Percentiles rank a stretch among this genome's conserved stretches.
Evolutionary conservation across 805 yeast genomes (phyloP).

Genomic region (Starmerella floris): DNA sequence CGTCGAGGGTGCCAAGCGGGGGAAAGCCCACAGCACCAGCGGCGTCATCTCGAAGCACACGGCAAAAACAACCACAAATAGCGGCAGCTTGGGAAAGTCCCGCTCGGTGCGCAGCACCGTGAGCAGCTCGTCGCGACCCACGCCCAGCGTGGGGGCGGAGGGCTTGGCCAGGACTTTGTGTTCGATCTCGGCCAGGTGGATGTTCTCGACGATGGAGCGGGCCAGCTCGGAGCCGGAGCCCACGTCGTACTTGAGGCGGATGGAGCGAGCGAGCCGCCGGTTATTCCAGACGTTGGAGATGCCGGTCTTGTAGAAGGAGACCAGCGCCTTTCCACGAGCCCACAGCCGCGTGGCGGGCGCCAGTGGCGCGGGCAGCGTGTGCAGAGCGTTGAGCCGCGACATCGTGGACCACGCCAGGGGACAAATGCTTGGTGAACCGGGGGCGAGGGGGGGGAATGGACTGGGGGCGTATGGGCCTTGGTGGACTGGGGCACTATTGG

Average conservation of each 20-base stretch:
- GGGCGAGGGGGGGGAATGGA: too few species aligned
- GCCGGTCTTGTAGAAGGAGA: conserved; percentile 36
- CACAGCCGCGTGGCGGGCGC: conserved; percentile 14
- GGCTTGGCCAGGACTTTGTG: not conserved
- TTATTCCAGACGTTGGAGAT: conserved; percentile 38
- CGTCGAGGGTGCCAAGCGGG: conserved; percentile 48
- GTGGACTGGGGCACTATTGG: too few species aligned
- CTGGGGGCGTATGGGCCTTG: too few species aligned
- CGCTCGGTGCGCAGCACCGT: conserved; percentile 37
- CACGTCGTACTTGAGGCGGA: conserved; percentile 17
- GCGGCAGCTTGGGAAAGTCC: conserved; percentile 43
- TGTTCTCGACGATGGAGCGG: conserved; percentile 14
- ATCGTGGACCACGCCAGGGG: too few species aligned
- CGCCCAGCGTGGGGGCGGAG: conserved; percentile 13
- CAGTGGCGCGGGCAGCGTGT: conserved; percentile 26
- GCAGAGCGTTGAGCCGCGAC: conserved; percentile 19
- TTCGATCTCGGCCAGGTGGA: conserved; percentile 12
- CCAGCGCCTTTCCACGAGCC: conserved; percentile 22
- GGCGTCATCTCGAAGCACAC: conserved; percentile 48
- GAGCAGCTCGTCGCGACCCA: conserved; percentile 38
- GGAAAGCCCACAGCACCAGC: conserved; percentile 37
- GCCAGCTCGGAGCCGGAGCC: conserved; percentile 16
- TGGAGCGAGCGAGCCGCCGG: conserved; percentile 13
- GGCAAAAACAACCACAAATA: conserved; percentile 43
- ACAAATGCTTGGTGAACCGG: too few species aligned